Conservation (phyloP, 139 green algal species). For the Closterium sp. region DNA sequence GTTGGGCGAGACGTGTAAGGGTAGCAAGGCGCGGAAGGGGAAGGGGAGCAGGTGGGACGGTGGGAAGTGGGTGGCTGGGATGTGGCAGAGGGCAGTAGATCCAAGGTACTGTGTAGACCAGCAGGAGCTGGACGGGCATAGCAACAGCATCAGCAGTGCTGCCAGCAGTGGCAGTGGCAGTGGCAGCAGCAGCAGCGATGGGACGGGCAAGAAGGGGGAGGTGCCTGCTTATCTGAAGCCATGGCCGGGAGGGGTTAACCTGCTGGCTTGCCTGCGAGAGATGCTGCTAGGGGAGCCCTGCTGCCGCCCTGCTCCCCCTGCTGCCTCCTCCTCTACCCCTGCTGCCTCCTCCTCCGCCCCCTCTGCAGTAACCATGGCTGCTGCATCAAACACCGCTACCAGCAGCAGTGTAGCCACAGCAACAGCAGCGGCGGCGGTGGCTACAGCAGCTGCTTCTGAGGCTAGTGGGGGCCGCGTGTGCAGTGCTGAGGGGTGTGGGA, state of each 20-base stretch:
- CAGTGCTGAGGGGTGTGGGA: background rate
- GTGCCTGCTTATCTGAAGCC: background rate
- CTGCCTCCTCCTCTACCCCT: background rate
- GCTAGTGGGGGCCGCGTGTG: background rate
- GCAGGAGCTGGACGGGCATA: background rate
- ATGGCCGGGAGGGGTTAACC: background rate
- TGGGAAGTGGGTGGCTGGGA: background rate
- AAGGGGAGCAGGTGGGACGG: background rate
- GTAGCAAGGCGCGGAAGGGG: background rate
- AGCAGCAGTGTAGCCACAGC: background rate
- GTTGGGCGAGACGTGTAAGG: background rate
- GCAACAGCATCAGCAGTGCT: background rate
- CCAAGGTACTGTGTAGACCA: background rate
- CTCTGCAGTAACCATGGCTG: background rate
- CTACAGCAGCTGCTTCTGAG: background rate
- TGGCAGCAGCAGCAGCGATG: background rate
- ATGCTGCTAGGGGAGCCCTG: background rate
- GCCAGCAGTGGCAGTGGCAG: background rate
- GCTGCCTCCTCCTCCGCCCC: background rate
- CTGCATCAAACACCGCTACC: background rate
- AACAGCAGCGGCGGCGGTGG: background rate
- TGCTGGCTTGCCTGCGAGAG: background rate
- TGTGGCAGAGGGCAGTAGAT: background rate
- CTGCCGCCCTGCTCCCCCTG: background rate
- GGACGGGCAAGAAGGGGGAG: background rate